Evolutionary conservation across 331 rosid genomes (phyloP).

Genomic region (Quercus tomentella): DNA sequence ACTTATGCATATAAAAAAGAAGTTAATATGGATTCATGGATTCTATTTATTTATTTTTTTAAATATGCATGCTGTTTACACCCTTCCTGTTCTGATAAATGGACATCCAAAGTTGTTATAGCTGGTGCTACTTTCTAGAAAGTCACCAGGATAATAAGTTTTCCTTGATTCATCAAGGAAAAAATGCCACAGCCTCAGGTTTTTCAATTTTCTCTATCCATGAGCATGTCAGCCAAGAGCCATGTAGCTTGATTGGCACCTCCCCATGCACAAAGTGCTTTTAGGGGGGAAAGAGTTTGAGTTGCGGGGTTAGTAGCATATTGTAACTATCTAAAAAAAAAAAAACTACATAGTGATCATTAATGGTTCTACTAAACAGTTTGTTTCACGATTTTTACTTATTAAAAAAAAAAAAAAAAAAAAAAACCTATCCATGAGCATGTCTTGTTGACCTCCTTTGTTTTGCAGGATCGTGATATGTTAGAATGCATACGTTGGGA

Average conservation of each 20-base stretch:
- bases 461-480: conserved; percentile 52
- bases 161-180: neutral
- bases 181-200: neutral
- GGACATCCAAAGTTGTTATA: neutral
- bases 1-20: too few species aligned
- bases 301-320: too few species aligned
- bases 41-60: neutral
- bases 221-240: too few species aligned
- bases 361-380: too few species aligned
- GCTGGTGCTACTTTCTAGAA: neutral
- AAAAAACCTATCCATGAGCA: neutral
- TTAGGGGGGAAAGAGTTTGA: too few species aligned
- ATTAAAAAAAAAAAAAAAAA: too few species aligned
- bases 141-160: neutral
- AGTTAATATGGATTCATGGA: neutral
- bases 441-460: conserved; percentile 4
- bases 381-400: too few species aligned
- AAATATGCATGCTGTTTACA: neutral
- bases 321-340: too few species aligned
- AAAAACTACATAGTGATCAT: too few species aligned
- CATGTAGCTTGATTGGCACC: too few species aligned
- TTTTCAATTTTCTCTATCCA: neutral
- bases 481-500: conserved; percentile 49
- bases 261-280: too few species aligned
- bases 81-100: neutral